These are phyloP conservation scores for Akanthomyces muscarius DNA, from an alignment of 2,329 filamentous ascomycete genomes.

Conservation along the genomic window DNA sequence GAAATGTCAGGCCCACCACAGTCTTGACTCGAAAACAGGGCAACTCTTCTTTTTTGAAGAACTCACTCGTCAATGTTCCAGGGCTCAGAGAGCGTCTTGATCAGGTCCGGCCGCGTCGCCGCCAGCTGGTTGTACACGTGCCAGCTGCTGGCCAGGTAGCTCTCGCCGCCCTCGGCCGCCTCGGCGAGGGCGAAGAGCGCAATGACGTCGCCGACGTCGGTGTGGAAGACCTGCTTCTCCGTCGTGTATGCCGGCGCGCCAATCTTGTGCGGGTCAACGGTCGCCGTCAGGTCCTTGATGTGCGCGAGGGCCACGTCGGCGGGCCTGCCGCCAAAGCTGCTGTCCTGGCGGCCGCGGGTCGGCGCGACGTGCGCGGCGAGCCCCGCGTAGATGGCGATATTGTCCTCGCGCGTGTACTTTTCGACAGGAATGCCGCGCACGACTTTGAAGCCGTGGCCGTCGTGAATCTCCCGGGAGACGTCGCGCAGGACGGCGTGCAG, in stretches of 20 bases:
- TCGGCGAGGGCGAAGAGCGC: slow-evolving; percentile 54
- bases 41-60: too few relatives aligned
- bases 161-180: slow-evolving; percentile 50
- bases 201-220: slow-evolving; percentile 56
- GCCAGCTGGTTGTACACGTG: slow-evolving; percentile 61
- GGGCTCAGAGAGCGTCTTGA: slow-evolving; percentile 50
- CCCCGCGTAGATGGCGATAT: slow-evolving; percentile 56
- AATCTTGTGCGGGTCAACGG: slow-evolving; percentile 36
- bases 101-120: slow-evolving; percentile 53
- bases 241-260: slow-evolving; percentile 56
- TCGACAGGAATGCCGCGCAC: slow-evolving; percentile 54
- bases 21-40: too few relatives aligned
- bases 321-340: slow-evolving; percentile 38
- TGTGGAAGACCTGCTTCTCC: slow-evolving; percentile 62
- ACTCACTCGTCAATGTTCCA: slow-evolving; percentile 45
- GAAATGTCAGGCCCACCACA: background rate
- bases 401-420: slow-evolving; percentile 51
- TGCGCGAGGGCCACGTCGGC: slow-evolving; percentile 54
- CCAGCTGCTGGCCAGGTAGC: slow-evolving; percentile 55
- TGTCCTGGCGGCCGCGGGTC: slow-evolving; percentile 50
- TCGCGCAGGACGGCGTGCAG: slow-evolving; percentile 47
- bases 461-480: slow-evolving; percentile 52
- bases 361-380: slow-evolving; percentile 55
- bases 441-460: slow-evolving; percentile 58
- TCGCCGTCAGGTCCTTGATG: slow-evolving; percentile 54